Conservation (phyloP, 805 yeast species). For the Starmerella bacillaris region DNA sequence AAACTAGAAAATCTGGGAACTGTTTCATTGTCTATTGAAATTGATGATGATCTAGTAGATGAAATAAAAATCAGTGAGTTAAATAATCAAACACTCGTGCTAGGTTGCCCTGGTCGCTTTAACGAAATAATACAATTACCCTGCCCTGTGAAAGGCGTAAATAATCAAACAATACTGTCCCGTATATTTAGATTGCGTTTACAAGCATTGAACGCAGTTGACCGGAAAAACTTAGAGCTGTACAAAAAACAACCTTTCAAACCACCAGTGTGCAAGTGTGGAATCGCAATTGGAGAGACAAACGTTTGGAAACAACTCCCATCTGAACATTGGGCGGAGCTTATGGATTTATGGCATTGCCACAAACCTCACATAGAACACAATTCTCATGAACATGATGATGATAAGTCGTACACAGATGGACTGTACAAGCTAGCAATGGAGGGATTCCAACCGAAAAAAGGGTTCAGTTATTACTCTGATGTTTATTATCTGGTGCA, state of each 20-base stretch:
- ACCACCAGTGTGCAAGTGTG: conserved; percentile 2
- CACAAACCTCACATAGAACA: conserved; percentile 30
- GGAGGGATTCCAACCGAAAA: conserved; percentile 25
- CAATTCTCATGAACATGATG: conserved; percentile 1
- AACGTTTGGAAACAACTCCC: conserved; percentile 45
- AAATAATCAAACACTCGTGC: neutral
- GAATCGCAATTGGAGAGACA: conserved; percentile 1
- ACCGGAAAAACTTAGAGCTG: neutral
- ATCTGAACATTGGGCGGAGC: conserved; percentile 79
- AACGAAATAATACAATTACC: neutral
- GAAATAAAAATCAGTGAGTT: neutral
- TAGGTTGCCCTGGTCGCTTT: neutral
- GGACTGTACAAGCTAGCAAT: conserved; percentile 16
- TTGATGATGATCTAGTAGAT: neutral
- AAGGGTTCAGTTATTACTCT: conserved; percentile 34
- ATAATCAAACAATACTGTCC: no score
- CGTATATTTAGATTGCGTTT: neutral
- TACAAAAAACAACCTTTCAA: neutral
- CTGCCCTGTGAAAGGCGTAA: neutral
- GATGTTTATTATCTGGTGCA: conserved; percentile 35
- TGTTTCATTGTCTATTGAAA: conserved; percentile 10
- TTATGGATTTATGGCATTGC: conserved; percentile 97
- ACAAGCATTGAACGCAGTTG: neutral
- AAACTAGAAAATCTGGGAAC: conserved; percentile 14
- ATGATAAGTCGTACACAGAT: conserved; percentile 7